A percentile compares a stretch with the other conserved stretches of the same genome.
phyloP scores from a whole-genome alignment of 1,284 basidiomycete genomes.

The Cryptococcus sp. region DNA sequence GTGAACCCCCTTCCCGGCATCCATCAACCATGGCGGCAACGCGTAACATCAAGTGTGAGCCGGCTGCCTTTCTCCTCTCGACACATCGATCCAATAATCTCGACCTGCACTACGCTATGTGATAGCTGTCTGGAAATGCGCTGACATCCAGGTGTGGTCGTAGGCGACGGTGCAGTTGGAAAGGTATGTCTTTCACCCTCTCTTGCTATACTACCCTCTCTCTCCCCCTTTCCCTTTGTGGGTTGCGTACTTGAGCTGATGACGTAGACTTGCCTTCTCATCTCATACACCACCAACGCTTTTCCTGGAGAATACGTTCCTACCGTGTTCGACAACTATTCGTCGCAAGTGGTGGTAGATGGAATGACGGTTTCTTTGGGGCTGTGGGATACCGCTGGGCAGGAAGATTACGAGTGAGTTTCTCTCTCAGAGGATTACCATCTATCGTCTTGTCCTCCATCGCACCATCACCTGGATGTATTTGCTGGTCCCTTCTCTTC shows the following conservation, averaged over 20 bases:
- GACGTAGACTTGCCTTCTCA: conserved; percentile 83
- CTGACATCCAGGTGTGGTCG: conserved; percentile 62
- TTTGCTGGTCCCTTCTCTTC: neutral
- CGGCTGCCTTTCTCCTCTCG: neutral
- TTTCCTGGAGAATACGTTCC: conserved; percentile 91
- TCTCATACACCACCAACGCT: conserved; percentile 92
- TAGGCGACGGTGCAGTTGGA: conserved; percentile 98
- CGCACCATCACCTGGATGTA: too few relatives aligned
- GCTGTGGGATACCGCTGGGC: conserved; percentile 98
- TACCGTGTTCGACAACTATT: conserved; percentile 57
- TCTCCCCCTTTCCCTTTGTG: too few relatives aligned
- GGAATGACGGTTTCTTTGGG: conserved; percentile 97
- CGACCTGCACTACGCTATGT: neutral
- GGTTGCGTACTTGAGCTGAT: too few relatives aligned
- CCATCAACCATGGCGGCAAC: conserved; percentile 20
- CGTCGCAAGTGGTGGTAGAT: conserved; percentile 84
- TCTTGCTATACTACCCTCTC: neutral
- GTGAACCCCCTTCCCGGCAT: neutral
- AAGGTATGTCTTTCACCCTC: conserved; percentile 59
- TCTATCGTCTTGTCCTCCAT: neutral
- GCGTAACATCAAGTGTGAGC: conserved; percentile 32
- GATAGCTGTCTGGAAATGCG: neutral
- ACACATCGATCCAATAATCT: neutral
- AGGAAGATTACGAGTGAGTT: conserved; percentile 69
- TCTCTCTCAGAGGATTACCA: neutral